Evolutionary conservation across 805 yeast species (phyloP).

Genomic region (Maudiozyma serrabonitensis): DNA sequence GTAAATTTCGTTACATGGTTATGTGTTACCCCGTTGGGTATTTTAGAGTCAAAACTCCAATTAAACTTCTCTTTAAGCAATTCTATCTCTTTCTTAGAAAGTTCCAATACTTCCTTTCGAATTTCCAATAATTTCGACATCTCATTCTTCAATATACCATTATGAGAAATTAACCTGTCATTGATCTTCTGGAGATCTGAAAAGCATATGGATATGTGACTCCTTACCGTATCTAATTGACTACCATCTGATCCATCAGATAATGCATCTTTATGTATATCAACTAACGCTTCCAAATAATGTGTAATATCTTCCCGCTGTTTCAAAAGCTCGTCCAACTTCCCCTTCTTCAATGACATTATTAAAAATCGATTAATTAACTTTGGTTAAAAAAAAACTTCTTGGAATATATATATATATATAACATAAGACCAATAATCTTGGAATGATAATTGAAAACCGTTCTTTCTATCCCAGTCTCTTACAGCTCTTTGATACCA

Average conservation of each 20-base stretch:
- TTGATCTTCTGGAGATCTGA: conserved; percentile 21
- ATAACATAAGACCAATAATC: too few relatives aligned
- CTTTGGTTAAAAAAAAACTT: too few relatives aligned
- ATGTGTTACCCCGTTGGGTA: not conserved
- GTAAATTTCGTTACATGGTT: not conserved
- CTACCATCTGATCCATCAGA: conserved; percentile 9
- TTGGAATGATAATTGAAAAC: too few relatives aligned
- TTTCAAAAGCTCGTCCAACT: conserved; percentile 16
- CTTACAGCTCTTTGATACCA: too few relatives aligned
- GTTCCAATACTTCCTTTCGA: conserved; percentile 8
- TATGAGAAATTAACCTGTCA: conserved; percentile 16
- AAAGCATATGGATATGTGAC: conserved; percentile 21
- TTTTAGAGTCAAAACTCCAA: conserved; percentile 4
- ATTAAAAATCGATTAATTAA: not conserved
- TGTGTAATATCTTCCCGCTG: conserved; percentile 18
- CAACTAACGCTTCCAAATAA: conserved; percentile 13
- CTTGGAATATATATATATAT: too few relatives aligned
- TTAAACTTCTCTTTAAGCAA: conserved; percentile 4
- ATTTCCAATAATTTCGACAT: conserved; percentile 8
- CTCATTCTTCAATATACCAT: conserved; percentile 19
- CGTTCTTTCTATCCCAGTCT: too few relatives aligned
- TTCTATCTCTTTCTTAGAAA: conserved; percentile 6
- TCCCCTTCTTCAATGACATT: not conserved
- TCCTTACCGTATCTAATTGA: conserved; percentile 16
- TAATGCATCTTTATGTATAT: conserved; percentile 16